Percentiles rank a stretch among this genome's conserved stretches.
Evolutionary conservation across 2,329 filamentous ascomycete genomes (phyloP).

Genomic region (Lomentospora prolificans): DNA sequence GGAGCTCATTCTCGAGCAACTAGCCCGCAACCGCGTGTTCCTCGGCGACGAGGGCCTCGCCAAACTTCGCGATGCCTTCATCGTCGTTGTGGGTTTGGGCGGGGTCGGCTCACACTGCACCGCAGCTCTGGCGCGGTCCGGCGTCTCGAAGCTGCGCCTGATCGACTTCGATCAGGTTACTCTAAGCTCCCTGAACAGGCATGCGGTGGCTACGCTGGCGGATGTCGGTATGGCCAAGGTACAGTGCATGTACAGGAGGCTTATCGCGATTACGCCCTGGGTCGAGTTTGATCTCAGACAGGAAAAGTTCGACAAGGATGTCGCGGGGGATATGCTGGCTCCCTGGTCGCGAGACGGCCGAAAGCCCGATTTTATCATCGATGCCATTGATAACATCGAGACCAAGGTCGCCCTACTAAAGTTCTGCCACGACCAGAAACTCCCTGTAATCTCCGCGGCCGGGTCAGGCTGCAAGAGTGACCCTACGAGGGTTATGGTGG

Average conservation of each 20-base stretch:
- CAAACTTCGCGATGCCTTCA: conserved; percentile 70
- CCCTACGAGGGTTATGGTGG: conserved; percentile 74
- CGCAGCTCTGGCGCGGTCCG: conserved; percentile 77
- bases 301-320: conserved; percentile 66
- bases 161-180: conserved; percentile 98
- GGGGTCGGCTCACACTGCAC: conserved; percentile 91
- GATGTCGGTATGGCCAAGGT: conserved; percentile 94
- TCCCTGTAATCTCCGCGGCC: conserved; percentile 90
- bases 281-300: conserved; percentile 77
- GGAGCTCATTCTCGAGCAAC: conserved; percentile 86
- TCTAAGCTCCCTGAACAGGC: conserved; percentile 86
- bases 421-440: conserved; percentile 68
- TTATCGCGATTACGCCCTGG: conserved; percentile 88
- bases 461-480: conserved; percentile 90
- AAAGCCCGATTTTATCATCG: conserved; percentile 79
- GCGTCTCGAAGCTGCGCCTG: conserved; percentile 76
- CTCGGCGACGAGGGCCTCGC: conserved; percentile 71
- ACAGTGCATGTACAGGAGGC: conserved; percentile 64
- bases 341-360: conserved; percentile 51
- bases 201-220: conserved; percentile 85
- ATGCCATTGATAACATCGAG: conserved; percentile 97
- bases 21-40: conserved; percentile 88
- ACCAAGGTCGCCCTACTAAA: conserved; percentile 86
- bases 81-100: conserved; percentile 86
- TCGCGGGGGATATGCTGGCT: conserved; percentile 56